Evolutionary conservation across 2,329 filamentous ascomycete species (phyloP).

Genomic region (Aspergillus phoenicis): DNA sequence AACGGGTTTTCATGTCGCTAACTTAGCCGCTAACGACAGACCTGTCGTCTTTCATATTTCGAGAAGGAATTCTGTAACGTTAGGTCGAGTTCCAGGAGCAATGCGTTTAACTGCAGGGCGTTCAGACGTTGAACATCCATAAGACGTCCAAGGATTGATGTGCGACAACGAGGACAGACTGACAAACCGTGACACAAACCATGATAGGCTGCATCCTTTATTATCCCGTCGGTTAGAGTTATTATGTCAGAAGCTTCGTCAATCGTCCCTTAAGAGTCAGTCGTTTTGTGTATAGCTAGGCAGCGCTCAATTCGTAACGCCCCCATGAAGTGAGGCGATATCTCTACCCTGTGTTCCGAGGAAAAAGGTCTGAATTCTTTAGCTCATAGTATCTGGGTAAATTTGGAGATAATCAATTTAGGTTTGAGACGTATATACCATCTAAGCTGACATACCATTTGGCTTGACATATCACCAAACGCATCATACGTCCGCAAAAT

Average conservation of each 20-base stretch:
- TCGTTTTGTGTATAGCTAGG: neutral
- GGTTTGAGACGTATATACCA: too few relatives aligned
- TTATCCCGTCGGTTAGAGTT: neutral
- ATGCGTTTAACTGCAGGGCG: neutral
- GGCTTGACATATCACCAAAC: too few relatives aligned
- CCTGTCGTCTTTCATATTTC: neutral
- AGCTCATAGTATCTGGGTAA: too few relatives aligned
- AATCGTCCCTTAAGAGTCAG: neutral
- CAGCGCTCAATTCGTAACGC: neutral
- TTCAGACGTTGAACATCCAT: neutral
- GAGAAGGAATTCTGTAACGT: neutral
- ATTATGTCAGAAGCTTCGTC: neutral
- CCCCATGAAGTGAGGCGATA: too few relatives aligned
- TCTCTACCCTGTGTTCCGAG: too few relatives aligned
- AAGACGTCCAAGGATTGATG: neutral
- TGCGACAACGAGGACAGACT: neutral
- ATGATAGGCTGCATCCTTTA: neutral
- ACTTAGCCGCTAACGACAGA: neutral
- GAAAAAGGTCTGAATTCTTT: too few relatives aligned
- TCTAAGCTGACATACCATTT: too few relatives aligned
- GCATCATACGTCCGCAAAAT: too few relatives aligned
- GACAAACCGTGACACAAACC: too few relatives aligned
- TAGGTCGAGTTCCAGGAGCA: neutral
- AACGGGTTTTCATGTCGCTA: neutral
- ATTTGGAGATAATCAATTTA: too few relatives aligned